Conservation (phyloP, 148 eudicot species). For the Heliamphora exappendiculata region DNA sequence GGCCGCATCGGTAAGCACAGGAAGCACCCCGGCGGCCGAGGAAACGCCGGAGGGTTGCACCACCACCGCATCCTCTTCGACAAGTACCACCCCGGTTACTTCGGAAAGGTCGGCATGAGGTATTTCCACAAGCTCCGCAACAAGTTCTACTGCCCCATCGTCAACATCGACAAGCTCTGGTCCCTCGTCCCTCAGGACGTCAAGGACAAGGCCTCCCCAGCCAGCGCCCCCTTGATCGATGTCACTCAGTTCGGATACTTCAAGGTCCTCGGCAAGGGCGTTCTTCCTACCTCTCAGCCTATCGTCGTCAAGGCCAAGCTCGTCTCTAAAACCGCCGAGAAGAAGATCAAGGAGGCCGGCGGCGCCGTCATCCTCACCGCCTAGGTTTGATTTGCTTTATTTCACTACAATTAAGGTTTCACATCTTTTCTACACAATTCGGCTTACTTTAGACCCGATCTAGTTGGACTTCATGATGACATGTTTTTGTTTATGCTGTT, state of each 20-base stretch:
- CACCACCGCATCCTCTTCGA: conserved; percentile 15
- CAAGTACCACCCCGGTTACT: conserved; percentile 18
- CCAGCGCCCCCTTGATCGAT: conserved; percentile 13
- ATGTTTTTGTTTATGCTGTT: too few species aligned
- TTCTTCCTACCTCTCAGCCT: conserved; percentile 2
- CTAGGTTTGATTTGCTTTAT: background rate
- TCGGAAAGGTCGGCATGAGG: conserved; percentile 18
- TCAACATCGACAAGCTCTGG: conserved; percentile 21
- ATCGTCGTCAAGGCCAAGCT: conserved; percentile 20
- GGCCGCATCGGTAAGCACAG: conserved; percentile 17
- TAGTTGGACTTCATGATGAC: background rate
- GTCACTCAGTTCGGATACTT: conserved; percentile 13
- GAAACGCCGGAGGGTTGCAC: conserved; percentile 20
- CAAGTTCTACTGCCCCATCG: conserved; percentile 18
- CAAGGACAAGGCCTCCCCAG: conserved; percentile 17
- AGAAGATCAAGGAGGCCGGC: conserved; percentile 18
- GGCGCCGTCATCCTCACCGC: conserved; percentile 19
- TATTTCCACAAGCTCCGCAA: conserved; percentile 21
- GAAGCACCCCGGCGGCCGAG: conserved; percentile 16
- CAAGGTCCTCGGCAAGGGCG: conserved; percentile 18
- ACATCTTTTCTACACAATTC: too few species aligned
- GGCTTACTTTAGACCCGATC: background rate
- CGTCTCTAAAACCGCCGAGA: conserved; percentile 16
- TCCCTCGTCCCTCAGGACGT: conserved; percentile 14
- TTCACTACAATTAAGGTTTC: background rate